These are phyloP conservation scores for Cladophialophora yegresii DNA, from an alignment of 2,329 filamentous ascomycete species.

Conservation along the genomic window DNA sequence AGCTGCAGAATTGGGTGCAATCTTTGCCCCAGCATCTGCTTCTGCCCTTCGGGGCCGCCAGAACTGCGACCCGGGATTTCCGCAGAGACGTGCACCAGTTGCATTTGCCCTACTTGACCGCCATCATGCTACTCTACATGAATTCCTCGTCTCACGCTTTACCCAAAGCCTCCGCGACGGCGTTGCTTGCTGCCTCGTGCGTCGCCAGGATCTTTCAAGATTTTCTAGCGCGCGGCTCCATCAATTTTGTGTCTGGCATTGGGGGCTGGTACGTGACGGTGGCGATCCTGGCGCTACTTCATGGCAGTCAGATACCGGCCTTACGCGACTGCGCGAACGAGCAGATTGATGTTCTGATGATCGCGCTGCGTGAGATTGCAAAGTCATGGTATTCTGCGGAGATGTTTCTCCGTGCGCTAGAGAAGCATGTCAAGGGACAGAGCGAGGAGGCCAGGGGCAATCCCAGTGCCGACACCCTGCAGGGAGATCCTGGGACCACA, in stretches of 20 bases:
- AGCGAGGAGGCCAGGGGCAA: background rate
- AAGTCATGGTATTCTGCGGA: constrained; percentile 45
- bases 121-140: constrained; percentile 46
- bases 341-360: constrained; percentile 41
- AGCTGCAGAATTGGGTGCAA: constrained; percentile 4
- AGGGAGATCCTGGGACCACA: background rate
- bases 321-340: constrained; percentile 42
- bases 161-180: constrained; percentile 43
- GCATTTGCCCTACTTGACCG: constrained; percentile 48
- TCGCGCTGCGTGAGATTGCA: constrained; percentile 42
- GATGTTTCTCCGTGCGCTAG: constrained; percentile 42
- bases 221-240: constrained; percentile 42
- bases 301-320: constrained; percentile 43
- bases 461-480: background rate
- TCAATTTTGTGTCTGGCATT: constrained; percentile 45
- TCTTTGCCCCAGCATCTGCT: constrained; percentile 1
- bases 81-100: constrained; percentile 49
- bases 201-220: constrained; percentile 47
- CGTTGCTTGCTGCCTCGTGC: constrained; percentile 47
- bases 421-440: constrained; percentile 16
- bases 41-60: constrained; percentile 25
- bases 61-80: constrained; percentile 40
- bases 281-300: constrained; percentile 47
- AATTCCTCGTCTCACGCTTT: constrained; percentile 40
- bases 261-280: constrained; percentile 49